Conservation (phyloP, 2,329 filamentous ascomycete genomes). For the Ophiostoma ulmi region DNA sequence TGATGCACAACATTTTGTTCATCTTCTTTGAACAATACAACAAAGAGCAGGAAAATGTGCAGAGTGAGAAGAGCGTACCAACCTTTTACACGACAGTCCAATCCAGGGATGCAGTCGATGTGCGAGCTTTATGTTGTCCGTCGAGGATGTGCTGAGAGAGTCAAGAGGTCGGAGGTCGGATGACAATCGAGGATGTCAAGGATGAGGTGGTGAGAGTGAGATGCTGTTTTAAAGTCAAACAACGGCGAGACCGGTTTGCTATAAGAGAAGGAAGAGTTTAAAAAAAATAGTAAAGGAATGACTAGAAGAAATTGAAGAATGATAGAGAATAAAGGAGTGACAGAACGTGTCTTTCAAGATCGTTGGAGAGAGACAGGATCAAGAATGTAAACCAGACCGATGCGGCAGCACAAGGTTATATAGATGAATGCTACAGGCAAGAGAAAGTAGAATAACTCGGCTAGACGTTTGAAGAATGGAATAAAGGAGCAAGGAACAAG, state of each 20-base stretch:
- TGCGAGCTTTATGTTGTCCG: slow-evolving; percentile 6
- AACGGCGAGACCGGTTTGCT: slow-evolving; percentile 14
- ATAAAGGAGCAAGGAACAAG: neutral
- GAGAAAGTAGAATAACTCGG: neutral
- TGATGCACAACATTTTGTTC: too few relatives aligned
- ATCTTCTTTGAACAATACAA: slow-evolving; percentile 10
- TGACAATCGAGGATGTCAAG: neutral
- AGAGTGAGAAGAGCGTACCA: neutral
- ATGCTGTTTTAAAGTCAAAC: neutral
- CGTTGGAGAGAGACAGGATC: slow-evolving; percentile 10
- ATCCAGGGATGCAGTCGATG: slow-evolving; percentile 13
- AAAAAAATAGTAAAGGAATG: slow-evolving; percentile 2
- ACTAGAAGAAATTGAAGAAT: neutral
- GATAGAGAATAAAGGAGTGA: neutral
- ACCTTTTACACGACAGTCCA: slow-evolving; percentile 16
- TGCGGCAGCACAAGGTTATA: slow-evolving; percentile 11
- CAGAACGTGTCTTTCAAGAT: slow-evolving; percentile 10
- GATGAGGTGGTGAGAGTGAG: neutral
- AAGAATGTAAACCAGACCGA: neutral
- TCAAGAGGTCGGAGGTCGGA: neutral
- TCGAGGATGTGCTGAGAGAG: slow-evolving; percentile 4
- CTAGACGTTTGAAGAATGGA: neutral
- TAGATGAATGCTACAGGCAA: slow-evolving; percentile 10
- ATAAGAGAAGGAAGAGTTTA: neutral
- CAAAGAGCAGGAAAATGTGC: neutral